A percentile compares a stretch with the other conserved stretches of the same genome.
phyloP scores from a whole-genome alignment of 1,139 yeast genomes.

The Nematodospora anomalae region DNA sequence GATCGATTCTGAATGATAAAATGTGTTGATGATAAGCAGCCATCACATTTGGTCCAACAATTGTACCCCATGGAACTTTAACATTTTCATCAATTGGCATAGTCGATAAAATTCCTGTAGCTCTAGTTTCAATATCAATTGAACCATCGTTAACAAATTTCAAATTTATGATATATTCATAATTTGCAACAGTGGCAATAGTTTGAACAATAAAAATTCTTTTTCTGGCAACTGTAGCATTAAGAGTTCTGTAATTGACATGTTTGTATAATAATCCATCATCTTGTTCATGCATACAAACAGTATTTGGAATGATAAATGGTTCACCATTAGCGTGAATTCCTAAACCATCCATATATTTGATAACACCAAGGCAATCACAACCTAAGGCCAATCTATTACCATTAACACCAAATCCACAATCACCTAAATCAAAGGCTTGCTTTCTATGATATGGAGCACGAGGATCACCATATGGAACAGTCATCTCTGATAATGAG shows the following conservation, averaged over 20 bases:
- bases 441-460: slow-evolving; percentile 90
- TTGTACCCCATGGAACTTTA: slow-evolving; percentile 79
- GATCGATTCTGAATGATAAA: slow-evolving; percentile 81
- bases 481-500: slow-evolving; percentile 85
- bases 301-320: slow-evolving; percentile 63
- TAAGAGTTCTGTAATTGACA: slow-evolving; percentile 75
- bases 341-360: slow-evolving; percentile 70
- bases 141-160: slow-evolving; percentile 84
- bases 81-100: slow-evolving; percentile 81
- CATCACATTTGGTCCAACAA: slow-evolving; percentile 81
- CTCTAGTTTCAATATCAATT: slow-evolving; percentile 80
- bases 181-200: slow-evolving; percentile 87
- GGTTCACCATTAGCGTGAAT: slow-evolving; percentile 67
- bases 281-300: slow-evolving; percentile 91
- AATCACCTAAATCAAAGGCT: slow-evolving; percentile 90
- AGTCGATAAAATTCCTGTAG: slow-evolving; percentile 82
- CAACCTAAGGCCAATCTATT: slow-evolving; percentile 78
- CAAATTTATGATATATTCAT: slow-evolving; percentile 78
- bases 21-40: slow-evolving; percentile 91
- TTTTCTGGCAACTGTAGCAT: slow-evolving; percentile 78
- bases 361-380: slow-evolving; percentile 86
- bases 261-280: slow-evolving; percentile 75
- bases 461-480: slow-evolving; percentile 89
- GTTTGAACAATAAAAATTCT: slow-evolving; percentile 85
- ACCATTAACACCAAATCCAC: slow-evolving; percentile 83